Percentiles rank a stretch among this genome's conserved stretches.
phyloP scores from a whole-genome alignment of 257 asterid genomes.

The Solanum peruvianum region DNA sequence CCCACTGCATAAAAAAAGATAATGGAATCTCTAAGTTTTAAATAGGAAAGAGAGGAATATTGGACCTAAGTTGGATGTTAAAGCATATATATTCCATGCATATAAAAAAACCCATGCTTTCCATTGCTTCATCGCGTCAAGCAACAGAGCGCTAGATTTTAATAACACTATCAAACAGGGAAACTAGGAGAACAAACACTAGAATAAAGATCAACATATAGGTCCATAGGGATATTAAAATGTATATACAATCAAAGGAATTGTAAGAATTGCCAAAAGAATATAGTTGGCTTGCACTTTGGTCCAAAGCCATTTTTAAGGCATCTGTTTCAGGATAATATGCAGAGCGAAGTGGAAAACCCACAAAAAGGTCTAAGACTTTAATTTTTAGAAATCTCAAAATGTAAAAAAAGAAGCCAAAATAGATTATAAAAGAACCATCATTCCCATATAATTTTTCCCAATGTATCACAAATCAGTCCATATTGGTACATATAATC shows the following conservation, averaged over 20 bases:
- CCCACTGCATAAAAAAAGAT: slow-evolving; percentile 48
- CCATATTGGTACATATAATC: no score
- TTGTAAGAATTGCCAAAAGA: neutral
- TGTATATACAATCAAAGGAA: neutral
- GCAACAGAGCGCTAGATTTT: neutral
- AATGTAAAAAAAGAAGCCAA: neutral
- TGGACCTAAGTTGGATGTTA: neutral
- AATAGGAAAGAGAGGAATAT: neutral
- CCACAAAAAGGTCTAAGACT: neutral
- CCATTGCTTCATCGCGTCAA: neutral
- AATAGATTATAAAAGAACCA: neutral
- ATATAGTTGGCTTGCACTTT: neutral
- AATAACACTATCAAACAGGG: neutral
- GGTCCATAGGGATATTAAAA: neutral
- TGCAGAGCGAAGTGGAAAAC: neutral
- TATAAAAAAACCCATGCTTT: neutral
- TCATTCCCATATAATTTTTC: neutral
- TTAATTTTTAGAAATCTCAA: neutral
- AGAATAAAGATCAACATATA: neutral
- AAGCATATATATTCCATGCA: neutral
- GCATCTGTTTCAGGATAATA: neutral
- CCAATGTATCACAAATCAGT: neutral
- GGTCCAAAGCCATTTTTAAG: neutral
- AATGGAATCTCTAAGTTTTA: neutral
- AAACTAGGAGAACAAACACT: neutral